Evolutionary conservation across 176 grass and related monocot species (phyloP).

Genomic region (Zizania latifolia): DNA sequence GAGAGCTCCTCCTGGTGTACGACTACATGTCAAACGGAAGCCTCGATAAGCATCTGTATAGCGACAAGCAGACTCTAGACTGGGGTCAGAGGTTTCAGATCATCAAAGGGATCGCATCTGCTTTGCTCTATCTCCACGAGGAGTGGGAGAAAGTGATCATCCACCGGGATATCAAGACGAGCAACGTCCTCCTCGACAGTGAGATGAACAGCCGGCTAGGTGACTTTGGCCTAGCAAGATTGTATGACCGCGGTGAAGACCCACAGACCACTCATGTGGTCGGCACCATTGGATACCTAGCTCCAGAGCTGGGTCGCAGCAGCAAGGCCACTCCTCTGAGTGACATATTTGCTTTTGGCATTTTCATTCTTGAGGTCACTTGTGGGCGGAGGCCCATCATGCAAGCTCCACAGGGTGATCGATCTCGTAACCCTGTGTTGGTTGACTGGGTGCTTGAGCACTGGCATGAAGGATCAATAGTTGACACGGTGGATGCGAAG

Average conservation of each 20-base stretch:
- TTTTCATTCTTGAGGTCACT: slow-evolving; percentile 9
- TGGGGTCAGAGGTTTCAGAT: slow-evolving; percentile 11
- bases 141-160: slow-evolving; percentile 8
- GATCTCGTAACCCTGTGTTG: neutral
- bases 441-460: slow-evolving; percentile 17
- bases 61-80: neutral
- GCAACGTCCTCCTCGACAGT: slow-evolving; percentile 9
- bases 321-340: slow-evolving; percentile 3
- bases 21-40: slow-evolving; percentile 31
- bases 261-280: slow-evolving; percentile 11
- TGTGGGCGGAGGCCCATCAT: slow-evolving; percentile 17
- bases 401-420: neutral
- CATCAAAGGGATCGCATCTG: neutral
- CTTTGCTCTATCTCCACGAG: slow-evolving; percentile 15
- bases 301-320: neutral
- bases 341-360: slow-evolving; percentile 18
- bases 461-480: neutral
- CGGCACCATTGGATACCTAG: slow-evolving; percentile 10
- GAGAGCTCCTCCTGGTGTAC: slow-evolving; percentile 52
- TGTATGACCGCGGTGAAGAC: slow-evolving; percentile 10
- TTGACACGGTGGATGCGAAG: neutral
- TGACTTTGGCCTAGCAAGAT: slow-evolving; percentile 13
- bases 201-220: slow-evolving; percentile 1
- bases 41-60: neutral
- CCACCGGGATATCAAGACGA: slow-evolving; percentile 22